These are phyloP conservation scores for Parasitella parasitica DNA, from an alignment of 371 early-diverging fungal genomes.

Conservation along the genomic window DNA sequence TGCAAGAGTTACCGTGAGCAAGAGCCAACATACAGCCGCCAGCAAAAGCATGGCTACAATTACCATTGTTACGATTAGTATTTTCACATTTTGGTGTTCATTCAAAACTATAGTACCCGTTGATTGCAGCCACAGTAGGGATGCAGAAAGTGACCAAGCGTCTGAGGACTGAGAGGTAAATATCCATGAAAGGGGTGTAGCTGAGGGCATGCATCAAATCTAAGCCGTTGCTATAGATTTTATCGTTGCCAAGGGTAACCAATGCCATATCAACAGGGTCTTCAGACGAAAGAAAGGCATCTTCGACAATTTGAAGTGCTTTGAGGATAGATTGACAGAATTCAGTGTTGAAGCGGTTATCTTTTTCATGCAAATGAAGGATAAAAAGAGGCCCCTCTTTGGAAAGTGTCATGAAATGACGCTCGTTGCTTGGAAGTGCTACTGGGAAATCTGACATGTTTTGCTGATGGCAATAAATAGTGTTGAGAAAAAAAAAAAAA, in stretches of 20 bases:
- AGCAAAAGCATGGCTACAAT: constrained; percentile 76
- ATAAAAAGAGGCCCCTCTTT: constrained; percentile 61
- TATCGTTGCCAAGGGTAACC: constrained; percentile 65
- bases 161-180: constrained; percentile 49
- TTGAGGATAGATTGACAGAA: constrained; percentile 57
- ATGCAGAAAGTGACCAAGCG: constrained; percentile 67
- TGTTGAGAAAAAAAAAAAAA: too few relatives aligned
- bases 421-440: constrained; percentile 38
- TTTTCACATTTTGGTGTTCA: too few relatives aligned
- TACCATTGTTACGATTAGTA: too few relatives aligned
- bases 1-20: constrained; percentile 58
- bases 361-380: constrained; percentile 56
- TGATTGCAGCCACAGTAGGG: constrained; percentile 84
- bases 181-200: constrained; percentile 48
- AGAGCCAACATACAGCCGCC: constrained; percentile 81
- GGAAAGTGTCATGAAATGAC: constrained; percentile 45
- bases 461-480: too few relatives aligned
- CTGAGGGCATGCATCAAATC: constrained; percentile 55
- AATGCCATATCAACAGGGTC: constrained; percentile 53
- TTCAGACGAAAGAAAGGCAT: constrained; percentile 35
- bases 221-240: constrained; percentile 79
- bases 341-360: constrained; percentile 69
- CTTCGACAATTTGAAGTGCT: constrained; percentile 65
- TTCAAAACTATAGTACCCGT: constrained; percentile 65
- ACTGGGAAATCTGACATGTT: constrained; percentile 33